Base-by-base conservation (phyloP, 2,329 filamentous ascomycete species). In the Periglandula ipomoeae region DNA sequence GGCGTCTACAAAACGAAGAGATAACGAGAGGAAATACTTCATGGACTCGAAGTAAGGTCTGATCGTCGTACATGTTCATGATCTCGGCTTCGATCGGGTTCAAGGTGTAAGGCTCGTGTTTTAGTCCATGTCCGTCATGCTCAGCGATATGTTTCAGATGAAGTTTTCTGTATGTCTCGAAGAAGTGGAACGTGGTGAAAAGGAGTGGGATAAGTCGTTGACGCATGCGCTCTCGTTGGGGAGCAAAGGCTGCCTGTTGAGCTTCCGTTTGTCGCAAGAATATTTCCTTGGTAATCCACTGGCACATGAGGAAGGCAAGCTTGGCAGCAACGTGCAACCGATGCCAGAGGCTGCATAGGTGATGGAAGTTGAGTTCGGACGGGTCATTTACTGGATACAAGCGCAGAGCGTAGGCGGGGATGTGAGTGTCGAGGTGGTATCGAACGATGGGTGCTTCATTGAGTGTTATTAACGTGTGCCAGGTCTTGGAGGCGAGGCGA, bases 141-240 rank as follows among this genome's bases (percentile, higher is more conserved):
- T 76, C 68, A 44, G 68, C 65, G 22, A 84, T 70, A 52, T 79
- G 77, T 54, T 78, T 65, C 7, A 82, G 61, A 55, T 84, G 79
- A 3, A 81, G 66, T 35, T 70, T 73, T 50, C 81, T 75, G 58
- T 82, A 83, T 1, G 71, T 80, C 59, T 84, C 81, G 59, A 84
- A 84, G 58, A 84, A 84, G 60, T 84, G 81, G 54, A 84, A 84
- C 22, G 82, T 69, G 11, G 79, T 82, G 55, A 84, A 84, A 15
- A 84, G 69, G 7, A 83, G 61, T 1, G 81, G 81, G 48, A 82
- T 81, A 8, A 84, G 65, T 44, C 81, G 73, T 52, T 79, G 76
- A 43, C 79, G 76, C 81, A 84, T 84, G 13, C 81, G 73, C 61
- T 80, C 76, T 53, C 73, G 70, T 58, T 84, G 79, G 1, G 77